phyloP scores from a whole-genome alignment of 495 filamentous ascomycete species.

The Xylaria venustula region DNA sequence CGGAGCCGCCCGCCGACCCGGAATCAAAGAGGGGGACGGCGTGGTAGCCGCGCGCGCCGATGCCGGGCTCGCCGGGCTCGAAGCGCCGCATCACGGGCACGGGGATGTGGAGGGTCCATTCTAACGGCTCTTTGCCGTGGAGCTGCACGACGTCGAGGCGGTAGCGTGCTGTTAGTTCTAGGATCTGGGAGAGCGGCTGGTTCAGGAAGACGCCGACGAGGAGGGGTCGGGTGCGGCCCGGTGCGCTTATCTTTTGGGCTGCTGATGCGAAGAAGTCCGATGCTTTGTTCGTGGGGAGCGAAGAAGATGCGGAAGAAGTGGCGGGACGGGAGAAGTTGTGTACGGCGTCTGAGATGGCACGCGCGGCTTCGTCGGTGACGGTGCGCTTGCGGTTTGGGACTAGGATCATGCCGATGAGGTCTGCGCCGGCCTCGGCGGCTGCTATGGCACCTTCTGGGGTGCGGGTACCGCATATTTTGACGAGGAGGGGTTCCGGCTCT shows the following conservation, averaged over 20 bases:
- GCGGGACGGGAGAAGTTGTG: constrained; percentile 42
- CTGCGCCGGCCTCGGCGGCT: constrained; percentile 85
- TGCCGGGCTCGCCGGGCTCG: constrained; percentile 63
- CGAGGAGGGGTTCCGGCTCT: constrained; percentile 51
- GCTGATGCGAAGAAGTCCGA: constrained; percentile 47
- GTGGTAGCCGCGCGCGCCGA: constrained; percentile 78
- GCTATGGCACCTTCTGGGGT: constrained; percentile 74
- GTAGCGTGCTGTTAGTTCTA: constrained; percentile 71
- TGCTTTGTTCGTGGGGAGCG: constrained; percentile 25
- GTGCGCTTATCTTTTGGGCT: constrained; percentile 31
- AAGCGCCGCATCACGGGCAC: constrained; percentile 89
- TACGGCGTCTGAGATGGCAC: constrained; percentile 75
- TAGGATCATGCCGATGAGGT: constrained; percentile 89
- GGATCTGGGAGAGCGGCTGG: constrained; percentile 77
- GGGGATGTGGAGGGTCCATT: constrained; percentile 84
- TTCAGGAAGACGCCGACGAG: constrained; percentile 94
- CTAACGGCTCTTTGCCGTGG: constrained; percentile 86
- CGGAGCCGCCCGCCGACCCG: constrained; percentile 67
- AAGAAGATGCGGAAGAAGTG: constrained; percentile 7
- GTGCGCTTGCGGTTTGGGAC: constrained; percentile 76
- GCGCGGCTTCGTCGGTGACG: constrained; percentile 72
- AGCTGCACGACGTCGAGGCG: constrained; percentile 89
- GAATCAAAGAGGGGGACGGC: constrained; percentile 81
- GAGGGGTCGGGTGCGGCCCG: constrained; percentile 56
- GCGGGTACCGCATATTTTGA: constrained; percentile 97